Base-by-base conservation (phyloP, 163 green algal genomes). In the Scenedesmus sp. region DNA sequence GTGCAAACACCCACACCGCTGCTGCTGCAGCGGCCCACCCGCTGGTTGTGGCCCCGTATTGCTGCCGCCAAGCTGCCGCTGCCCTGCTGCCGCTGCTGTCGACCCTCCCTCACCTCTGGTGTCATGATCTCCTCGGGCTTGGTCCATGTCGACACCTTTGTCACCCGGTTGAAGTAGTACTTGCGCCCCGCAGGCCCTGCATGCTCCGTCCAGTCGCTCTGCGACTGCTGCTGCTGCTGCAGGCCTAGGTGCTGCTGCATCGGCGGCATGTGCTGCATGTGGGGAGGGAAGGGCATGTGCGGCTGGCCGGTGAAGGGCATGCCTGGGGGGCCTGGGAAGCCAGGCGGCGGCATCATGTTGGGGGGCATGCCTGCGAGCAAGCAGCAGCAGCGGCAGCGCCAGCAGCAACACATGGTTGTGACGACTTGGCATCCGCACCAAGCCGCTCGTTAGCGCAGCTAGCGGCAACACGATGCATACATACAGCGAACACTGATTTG, bases 101-200 rank as follows among this genome's bases (percentile, higher is more conserved):
- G 9, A 76, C 5, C 30, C 46, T 26, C 83, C 83, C 87, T 40
- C 44, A 92, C 88, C 81, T 89, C 88, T 59, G 88, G 68, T n/a
- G 79, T 92, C 92, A 95, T 91, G 26, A 98, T 87, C 89, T 97
- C 96, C 33, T 93, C 92, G 4, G 97, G 97, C 89, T 98, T 98
- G 22, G 95, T 94, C 97, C 97, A 99, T 16, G 65, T 92, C 3
- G 94, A 97, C 91, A 95, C 79, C 90, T 96, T 96, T 2, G 96
- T 97, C n/a, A 85, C 84, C 56, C 56, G 91, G 94, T 98, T 99
- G 94, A 97, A 98, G 92, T 97, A 99, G 86, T 99, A 99, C 93
- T 97, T 98, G 65, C 97, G 94, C 0, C 97, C 96, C 78, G 97
- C 95, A 1, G 97, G 97, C 2, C 96, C 95, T 0, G 91, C 97